These are phyloP conservation scores for Pseudogymnoascus sp. DNA, from an alignment of 2,329 filamentous ascomycete genomes.

Conservation along the genomic window DNA sequence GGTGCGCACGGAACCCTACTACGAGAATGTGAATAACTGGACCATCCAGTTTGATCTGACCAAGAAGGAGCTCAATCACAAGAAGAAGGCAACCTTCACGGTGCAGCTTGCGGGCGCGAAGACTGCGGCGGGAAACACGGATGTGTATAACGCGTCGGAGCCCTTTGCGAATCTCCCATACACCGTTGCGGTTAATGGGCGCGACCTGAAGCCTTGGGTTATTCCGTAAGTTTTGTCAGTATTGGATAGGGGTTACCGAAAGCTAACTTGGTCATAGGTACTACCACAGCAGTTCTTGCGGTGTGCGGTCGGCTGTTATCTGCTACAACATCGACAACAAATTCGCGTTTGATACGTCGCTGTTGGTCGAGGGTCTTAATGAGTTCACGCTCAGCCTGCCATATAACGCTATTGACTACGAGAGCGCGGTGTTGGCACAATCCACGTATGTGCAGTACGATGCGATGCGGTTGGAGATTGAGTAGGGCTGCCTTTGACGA, in stretches of 20 bases:
- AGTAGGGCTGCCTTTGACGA: conserved; percentile 22
- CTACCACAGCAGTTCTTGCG: conserved; percentile 53
- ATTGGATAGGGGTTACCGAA: conserved; percentile 13
- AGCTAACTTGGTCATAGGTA: conserved; percentile 32
- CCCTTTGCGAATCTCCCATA: conserved; percentile 48
- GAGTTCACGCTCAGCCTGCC: conserved; percentile 52
- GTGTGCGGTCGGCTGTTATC: conserved; percentile 51
- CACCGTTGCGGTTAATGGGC: conserved; percentile 41
- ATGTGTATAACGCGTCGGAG: conserved; percentile 49
- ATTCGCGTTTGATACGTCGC: conserved; percentile 46
- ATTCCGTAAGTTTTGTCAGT: conserved; percentile 41
- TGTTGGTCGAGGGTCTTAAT: conserved; percentile 48
- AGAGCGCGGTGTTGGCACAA: conserved; percentile 48
- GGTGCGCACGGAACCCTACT: conserved; percentile 37
- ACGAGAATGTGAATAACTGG: conserved; percentile 52
- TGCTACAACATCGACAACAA: conserved; percentile 58
- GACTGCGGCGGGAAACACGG: conserved; percentile 55
- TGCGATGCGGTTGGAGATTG: conserved; percentile 53
- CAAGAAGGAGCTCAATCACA: conserved; percentile 35
- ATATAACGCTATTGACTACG: conserved; percentile 51
- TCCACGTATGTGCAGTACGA: conserved; percentile 61
- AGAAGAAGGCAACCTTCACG: conserved; percentile 49
- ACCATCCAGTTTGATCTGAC: conserved; percentile 47
- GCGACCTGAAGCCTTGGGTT: conserved; percentile 44
- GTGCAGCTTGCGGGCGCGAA: conserved; percentile 58